Conservation (phyloP, 352 stramenopile genomes). For the Phytophthora megakarya region DNA sequence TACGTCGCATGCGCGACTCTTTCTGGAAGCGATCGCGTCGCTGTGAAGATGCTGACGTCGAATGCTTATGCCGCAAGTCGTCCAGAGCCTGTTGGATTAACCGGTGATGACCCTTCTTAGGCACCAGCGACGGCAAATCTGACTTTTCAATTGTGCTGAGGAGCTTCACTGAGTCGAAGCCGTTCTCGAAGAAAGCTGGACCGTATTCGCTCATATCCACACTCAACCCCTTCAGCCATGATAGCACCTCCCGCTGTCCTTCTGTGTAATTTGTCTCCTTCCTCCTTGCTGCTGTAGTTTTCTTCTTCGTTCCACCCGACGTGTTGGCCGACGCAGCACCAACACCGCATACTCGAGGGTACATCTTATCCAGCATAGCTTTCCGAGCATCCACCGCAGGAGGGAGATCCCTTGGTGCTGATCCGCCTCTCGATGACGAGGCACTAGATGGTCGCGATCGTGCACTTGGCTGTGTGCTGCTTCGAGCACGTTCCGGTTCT, state of each 20-base stretch:
- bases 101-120: slow-evolving; percentile 85
- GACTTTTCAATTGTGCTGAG: slow-evolving; percentile 74
- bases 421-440: slow-evolving; percentile 23
- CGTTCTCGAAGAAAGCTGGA: slow-evolving; percentile 86
- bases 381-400: slow-evolving; percentile 49
- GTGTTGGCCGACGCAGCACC: slow-evolving; percentile 25
- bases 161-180: slow-evolving; percentile 88
- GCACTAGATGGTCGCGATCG: slow-evolving; percentile 31
- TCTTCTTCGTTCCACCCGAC: slow-evolving; percentile 38
- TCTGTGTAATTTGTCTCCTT: slow-evolving; percentile 62
- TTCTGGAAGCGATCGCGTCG: slow-evolving; percentile 38
- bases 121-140: slow-evolving; percentile 73
- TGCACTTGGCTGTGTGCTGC: slow-evolving; percentile 16
- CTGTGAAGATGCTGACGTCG: slow-evolving; percentile 51
- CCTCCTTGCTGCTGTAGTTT: slow-evolving; percentile 36
- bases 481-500: slow-evolving; percentile 27
- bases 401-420: slow-evolving; percentile 18
- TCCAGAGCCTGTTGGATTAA: slow-evolving; percentile 80
- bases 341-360: slow-evolving; percentile 73
- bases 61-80: slow-evolving; percentile 76
- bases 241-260: slow-evolving; percentile 77
- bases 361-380: slow-evolving; percentile 80
- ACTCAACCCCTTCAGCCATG: slow-evolving; percentile 70
- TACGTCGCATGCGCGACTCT: slow-evolving; percentile 32
- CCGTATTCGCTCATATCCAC: slow-evolving; percentile 88